phyloP scores from a whole-genome alignment of 768 basidiomycete species.

The Scleroderma citrinum region DNA sequence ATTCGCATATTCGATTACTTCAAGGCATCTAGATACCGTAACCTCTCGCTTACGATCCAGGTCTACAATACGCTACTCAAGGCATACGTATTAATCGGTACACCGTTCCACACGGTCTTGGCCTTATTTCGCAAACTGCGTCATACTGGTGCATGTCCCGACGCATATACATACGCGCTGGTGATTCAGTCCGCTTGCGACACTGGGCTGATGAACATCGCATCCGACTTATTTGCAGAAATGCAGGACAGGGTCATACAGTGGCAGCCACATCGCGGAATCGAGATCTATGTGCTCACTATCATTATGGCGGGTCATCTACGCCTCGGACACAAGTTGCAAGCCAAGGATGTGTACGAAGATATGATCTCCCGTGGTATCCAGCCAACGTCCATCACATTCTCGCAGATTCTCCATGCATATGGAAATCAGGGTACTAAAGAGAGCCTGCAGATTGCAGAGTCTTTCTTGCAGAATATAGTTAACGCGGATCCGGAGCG shows the following conservation, averaged over 20 bases:
- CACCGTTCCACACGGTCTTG: constrained; percentile 63
- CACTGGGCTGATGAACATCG: constrained; percentile 54
- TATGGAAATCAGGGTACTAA: constrained; percentile 46
- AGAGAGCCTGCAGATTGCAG: constrained; percentile 53
- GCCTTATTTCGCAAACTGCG: constrained; percentile 54
- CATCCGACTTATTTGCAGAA: constrained; percentile 59
- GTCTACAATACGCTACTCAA: constrained; percentile 77
- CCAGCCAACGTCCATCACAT: constrained; percentile 62
- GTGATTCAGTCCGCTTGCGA: constrained; percentile 82
- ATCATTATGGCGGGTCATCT: constrained; percentile 74
- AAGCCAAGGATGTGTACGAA: constrained; percentile 62
- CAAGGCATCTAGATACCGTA: constrained; percentile 27
- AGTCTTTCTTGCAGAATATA: constrained; percentile 56
- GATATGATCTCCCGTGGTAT: constrained; percentile 67
- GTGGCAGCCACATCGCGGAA: constrained; percentile 33
- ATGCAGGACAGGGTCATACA: constrained; percentile 46
- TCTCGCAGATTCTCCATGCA: constrained; percentile 57
- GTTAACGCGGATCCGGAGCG: constrained; percentile 31
- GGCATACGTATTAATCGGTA: constrained; percentile 75
- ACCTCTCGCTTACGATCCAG: constrained; percentile 45
- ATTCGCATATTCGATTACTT: constrained; percentile 66
- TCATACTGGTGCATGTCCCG: constrained; percentile 47
- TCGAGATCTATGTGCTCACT: constrained; percentile 61
- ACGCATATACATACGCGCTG: constrained; percentile 60
- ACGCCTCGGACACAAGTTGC: constrained; percentile 41